These are phyloP conservation scores for Saksenaea oblongispora DNA, from an alignment of 371 early-diverging fungal species.

Conservation along the genomic window DNA sequence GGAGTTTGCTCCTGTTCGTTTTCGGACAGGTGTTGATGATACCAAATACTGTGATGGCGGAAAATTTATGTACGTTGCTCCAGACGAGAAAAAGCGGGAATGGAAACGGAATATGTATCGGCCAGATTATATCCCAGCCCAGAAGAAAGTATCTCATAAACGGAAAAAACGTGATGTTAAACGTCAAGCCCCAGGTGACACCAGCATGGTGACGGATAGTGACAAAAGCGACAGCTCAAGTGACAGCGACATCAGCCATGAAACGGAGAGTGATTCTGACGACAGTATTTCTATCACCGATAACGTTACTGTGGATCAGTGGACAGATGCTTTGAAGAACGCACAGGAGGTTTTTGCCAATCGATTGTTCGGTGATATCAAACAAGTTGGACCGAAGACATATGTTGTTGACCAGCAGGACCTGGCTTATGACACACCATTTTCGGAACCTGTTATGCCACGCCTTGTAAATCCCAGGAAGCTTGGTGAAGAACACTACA, in stretches of 20 bases:
- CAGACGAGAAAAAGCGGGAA: slow-evolving; percentile 3
- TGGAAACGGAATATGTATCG: slow-evolving; percentile 27
- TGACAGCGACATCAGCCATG: slow-evolving; percentile 12
- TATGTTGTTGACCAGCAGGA: slow-evolving; percentile 7
- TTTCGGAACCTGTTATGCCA: slow-evolving; percentile 4
- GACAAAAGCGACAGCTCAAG: slow-evolving; percentile 3
- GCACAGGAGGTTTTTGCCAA: slow-evolving; percentile 41
- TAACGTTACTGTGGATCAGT: slow-evolving; percentile 2
- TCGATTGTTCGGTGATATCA: slow-evolving; percentile 14
- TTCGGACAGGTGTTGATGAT: slow-evolving; percentile 38
- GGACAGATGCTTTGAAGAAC: slow-evolving; percentile 23
- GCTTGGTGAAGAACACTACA: slow-evolving; percentile 13
- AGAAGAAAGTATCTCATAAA: slow-evolving; percentile 11
- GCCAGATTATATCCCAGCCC: slow-evolving; percentile 44
- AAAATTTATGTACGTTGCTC: slow-evolving; percentile 41
- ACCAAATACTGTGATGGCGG: slow-evolving; percentile 49
- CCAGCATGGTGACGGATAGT: neutral
- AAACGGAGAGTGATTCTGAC: slow-evolving; percentile 4
- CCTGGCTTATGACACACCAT: slow-evolving; percentile 17
- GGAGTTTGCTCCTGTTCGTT: slow-evolving; percentile 49
- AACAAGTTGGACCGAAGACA: slow-evolving; percentile 4
- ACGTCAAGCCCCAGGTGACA: neutral
- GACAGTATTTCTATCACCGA: slow-evolving; percentile 8
- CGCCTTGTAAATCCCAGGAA: slow-evolving; percentile 12
- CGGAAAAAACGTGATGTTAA: neutral